Percentiles rank a stretch among this genome's conserved stretches.
Conservation (phyloP, 305 asterid genomes). For the Fraxinus floribunda region DNA sequence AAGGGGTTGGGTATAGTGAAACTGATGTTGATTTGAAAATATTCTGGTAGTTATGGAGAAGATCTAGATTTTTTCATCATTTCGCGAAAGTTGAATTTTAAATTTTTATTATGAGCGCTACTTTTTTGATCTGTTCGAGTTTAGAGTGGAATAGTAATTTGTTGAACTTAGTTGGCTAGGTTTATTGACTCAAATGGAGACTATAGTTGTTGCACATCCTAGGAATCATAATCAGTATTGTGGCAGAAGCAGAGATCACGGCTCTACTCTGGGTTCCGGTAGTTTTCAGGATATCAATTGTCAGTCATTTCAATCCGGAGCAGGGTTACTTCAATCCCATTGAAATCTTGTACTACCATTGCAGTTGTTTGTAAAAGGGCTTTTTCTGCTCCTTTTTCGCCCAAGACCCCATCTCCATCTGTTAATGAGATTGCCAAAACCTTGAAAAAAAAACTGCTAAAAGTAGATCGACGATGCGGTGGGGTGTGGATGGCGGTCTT, state of each 20-base stretch:
- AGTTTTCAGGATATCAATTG: not conserved
- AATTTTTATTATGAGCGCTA: not conserved
- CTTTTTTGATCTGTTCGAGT: not conserved
- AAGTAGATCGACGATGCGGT: no score
- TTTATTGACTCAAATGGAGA: not conserved
- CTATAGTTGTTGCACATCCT: not conserved
- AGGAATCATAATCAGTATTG: not conserved
- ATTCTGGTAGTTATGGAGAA: not conserved
- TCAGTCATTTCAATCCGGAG: not conserved
- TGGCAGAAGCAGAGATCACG: not conserved
- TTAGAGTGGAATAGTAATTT: not conserved
- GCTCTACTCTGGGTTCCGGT: not conserved
- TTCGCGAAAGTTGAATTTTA: not conserved
- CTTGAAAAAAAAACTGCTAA: no score
- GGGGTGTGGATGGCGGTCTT: no score
- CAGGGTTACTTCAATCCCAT: not conserved
- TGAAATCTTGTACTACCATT: conserved; percentile 20
- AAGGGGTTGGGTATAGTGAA: not conserved
- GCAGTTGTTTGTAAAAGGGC: conserved; percentile 31
- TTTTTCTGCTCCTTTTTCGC: conserved; percentile 33
- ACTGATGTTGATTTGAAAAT: not conserved
- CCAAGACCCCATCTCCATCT: not conserved
- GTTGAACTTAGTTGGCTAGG: not conserved
- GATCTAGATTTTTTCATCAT: not conserved
- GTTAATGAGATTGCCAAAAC: no score